phyloP scores from a whole-genome alignment of 495 filamentous ascomycete species.

The Geoglossum glabrum region DNA sequence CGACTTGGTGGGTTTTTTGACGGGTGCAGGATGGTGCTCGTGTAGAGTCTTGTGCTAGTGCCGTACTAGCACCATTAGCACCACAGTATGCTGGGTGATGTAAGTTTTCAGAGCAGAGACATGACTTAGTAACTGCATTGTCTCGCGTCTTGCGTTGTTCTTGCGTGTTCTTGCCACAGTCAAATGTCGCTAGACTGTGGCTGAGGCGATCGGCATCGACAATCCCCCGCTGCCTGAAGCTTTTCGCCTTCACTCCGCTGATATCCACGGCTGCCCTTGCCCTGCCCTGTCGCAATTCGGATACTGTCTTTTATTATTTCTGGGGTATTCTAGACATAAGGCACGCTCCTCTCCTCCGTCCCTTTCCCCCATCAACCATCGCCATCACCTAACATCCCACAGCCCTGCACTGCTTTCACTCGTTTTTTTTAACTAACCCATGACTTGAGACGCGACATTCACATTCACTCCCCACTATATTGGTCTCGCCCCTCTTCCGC shows the following conservation, averaged over 20 bases:
- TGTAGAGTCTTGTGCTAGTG: no score
- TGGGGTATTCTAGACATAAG: neutral
- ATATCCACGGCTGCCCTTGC: neutral
- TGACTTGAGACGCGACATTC: neutral
- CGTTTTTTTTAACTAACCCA: neutral
- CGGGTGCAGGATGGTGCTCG: no score
- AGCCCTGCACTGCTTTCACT: neutral
- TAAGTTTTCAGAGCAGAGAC: no score
- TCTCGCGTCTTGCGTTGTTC: neutral
- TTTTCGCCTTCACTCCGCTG: neutral
- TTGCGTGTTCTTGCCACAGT: neutral
- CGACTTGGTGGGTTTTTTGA: no score
- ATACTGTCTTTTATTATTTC: neutral
- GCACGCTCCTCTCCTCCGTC: neutral
- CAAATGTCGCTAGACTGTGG: neutral
- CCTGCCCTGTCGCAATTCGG: neutral
- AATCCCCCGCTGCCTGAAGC: neutral
- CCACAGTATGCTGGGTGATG: no score
- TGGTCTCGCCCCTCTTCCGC: neutral
- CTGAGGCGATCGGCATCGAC: neutral
- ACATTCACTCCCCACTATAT: neutral
- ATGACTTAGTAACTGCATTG: no score
- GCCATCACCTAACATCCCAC: neutral
- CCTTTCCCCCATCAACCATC: neutral
- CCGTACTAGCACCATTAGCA: no score